Percentiles rank a stretch among this genome's conserved stretches.
phyloP scores from a whole-genome alignment of 225 moss, liverwort and hornwort genomes.

The Pseudisothecium myosuroides region DNA sequence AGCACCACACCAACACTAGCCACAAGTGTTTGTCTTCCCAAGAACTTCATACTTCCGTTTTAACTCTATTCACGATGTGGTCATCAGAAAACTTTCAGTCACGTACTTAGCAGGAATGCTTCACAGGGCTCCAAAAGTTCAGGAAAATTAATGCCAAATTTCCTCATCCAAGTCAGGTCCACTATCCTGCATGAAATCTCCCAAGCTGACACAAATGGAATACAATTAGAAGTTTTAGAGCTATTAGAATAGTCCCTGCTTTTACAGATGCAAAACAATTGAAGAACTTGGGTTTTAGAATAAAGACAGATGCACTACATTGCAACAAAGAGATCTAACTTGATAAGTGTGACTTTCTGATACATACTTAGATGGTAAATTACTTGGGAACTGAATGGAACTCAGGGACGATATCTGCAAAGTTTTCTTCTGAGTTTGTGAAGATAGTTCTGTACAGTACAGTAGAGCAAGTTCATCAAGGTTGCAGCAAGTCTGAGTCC shows the following conservation, averaged over 20 bases:
- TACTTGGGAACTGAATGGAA: not conserved
- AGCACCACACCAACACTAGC: not conserved
- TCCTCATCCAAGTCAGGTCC: not conserved
- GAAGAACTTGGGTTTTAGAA: not conserved
- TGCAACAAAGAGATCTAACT: not conserved
- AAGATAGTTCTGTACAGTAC: no score
- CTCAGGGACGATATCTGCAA: not conserved
- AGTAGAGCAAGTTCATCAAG: no score
- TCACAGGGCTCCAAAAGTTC: not conserved
- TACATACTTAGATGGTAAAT: not conserved
- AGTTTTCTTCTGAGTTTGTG: not conserved
- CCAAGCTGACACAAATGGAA: not conserved
- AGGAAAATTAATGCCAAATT: not conserved
- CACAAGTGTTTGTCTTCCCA: not conserved
- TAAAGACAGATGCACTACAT: not conserved
- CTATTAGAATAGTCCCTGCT: not conserved
- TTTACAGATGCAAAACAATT: not conserved
- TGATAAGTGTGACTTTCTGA: not conserved
- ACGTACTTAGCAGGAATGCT: not conserved
- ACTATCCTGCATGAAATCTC: not conserved
- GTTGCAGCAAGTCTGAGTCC: not conserved
- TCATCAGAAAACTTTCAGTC: not conserved
- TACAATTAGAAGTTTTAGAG: not conserved
- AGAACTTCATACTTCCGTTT: not conserved
- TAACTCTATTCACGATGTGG: not conserved